Evolutionary conservation across 2,329 filamentous ascomycete genomes (phyloP).

Genomic region (Epichloe brachyelytri): DNA sequence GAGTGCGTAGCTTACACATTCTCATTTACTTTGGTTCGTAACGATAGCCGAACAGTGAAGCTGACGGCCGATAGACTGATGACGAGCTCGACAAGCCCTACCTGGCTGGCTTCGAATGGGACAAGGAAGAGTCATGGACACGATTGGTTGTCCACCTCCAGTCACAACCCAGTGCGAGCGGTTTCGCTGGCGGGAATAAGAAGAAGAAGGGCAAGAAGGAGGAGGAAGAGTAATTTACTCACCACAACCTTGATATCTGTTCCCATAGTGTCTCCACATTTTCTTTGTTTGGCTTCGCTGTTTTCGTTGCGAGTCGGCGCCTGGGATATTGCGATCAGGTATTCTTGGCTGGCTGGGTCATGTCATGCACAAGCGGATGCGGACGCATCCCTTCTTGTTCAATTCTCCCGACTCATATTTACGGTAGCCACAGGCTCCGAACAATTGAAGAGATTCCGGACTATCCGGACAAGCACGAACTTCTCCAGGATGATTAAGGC

Average conservation of each 20-base stretch:
- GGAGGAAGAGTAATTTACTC: slow-evolving; percentile 27
- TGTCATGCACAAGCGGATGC: slow-evolving; percentile 15
- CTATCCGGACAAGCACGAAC: not conserved
- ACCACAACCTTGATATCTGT: slow-evolving; percentile 21
- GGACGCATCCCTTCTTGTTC: slow-evolving; percentile 15
- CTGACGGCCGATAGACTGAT: slow-evolving; percentile 49
- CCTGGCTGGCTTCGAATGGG: slow-evolving; percentile 92
- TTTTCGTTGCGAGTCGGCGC: slow-evolving; percentile 27
- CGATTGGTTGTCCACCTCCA: slow-evolving; percentile 76
- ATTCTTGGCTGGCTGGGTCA: slow-evolving; percentile 18
- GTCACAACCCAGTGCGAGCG: slow-evolving; percentile 47
- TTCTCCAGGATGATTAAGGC: too few species aligned
- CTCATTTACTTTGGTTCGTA: not conserved
- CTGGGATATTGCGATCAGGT: slow-evolving; percentile 32
- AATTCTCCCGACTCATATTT: slow-evolving; percentile 2
- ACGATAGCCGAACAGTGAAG: not conserved
- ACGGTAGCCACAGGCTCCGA: not conserved
- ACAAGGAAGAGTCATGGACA: slow-evolving; percentile 84
- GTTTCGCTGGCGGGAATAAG: slow-evolving; percentile 33
- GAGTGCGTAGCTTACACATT: slow-evolving; percentile 44
- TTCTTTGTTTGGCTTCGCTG: slow-evolving; percentile 25
- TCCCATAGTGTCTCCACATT: slow-evolving; percentile 25
- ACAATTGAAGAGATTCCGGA: not conserved
- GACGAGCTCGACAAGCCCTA: slow-evolving; percentile 82
- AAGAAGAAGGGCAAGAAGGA: slow-evolving; percentile 66